Conservation (phyloP, 345 rosid species). For the Lagerstroemia speciosa region DNA sequence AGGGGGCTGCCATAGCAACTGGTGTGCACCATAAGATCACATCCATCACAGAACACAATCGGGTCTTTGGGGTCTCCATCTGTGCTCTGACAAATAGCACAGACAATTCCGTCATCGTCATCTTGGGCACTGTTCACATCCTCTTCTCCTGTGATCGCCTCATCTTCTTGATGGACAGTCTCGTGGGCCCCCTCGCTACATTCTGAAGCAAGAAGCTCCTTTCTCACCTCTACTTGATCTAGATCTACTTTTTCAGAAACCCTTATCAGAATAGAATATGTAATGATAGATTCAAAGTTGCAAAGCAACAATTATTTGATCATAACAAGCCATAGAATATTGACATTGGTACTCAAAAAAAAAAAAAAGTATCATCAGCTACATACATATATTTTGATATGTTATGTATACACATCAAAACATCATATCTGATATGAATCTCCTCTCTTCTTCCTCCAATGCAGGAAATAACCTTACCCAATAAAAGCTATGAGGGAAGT, state of each 20-base stretch:
- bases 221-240: conserved; percentile 18
- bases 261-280: background rate
- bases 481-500: background rate
- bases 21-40: conserved; percentile 87
- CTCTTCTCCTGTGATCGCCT: background rate
- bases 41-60: conserved; percentile 91
- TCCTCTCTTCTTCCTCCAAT: background rate
- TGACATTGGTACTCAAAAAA: background rate
- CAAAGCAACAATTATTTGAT: background rate
- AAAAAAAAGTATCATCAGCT: no score
- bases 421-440: background rate
- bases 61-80: conserved; percentile 91
- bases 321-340: background rate
- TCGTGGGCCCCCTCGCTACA: background rate
- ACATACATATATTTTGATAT: background rate
- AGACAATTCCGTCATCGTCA: conserved; percentile 72
- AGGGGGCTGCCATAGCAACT: conserved; percentile 84
- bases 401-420: background rate
- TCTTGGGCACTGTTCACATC: conserved; percentile 13
- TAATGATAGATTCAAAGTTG: background rate
- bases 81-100: conserved; percentile 81
- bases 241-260: background rate
- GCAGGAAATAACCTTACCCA: background rate
- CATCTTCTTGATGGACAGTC: background rate
- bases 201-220: conserved; percentile 6